These are phyloP conservation scores for Coffea eugenioides DNA, from an alignment of 257 asterid genomes.

Conservation along the genomic window DNA sequence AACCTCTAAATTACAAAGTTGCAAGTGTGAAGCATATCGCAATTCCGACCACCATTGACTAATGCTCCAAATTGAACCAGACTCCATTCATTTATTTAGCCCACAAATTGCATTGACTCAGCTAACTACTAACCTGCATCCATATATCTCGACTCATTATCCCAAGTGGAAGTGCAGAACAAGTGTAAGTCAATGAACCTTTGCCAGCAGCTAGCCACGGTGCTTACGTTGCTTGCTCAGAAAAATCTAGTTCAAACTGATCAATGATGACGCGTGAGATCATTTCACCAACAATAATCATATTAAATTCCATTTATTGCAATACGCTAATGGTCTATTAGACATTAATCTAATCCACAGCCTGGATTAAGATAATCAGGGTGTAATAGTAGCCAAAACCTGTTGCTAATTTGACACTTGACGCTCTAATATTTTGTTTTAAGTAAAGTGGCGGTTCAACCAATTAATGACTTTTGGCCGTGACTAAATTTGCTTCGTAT, in stretches of 20 bases:
- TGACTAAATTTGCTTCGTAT: not conserved
- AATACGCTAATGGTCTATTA: no score
- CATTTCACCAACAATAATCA: not conserved
- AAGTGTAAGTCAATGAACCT: constrained; percentile 2
- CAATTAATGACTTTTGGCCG: not conserved
- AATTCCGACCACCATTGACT: not conserved
- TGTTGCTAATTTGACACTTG: not conserved
- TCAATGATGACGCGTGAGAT: not conserved
- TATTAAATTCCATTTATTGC: not conserved
- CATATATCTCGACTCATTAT: not conserved
- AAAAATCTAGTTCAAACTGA: not conserved
- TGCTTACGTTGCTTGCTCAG: not conserved
- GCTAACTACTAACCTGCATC: constrained; percentile 5
- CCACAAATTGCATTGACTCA: constrained; percentile 22
- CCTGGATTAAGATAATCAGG: not conserved
- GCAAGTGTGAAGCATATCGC: constrained; percentile 3
- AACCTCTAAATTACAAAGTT: constrained; percentile 20
- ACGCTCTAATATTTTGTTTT: not conserved
- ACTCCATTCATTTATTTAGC: constrained; percentile 5
- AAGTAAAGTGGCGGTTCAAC: not conserved
- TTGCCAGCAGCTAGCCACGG: not conserved
- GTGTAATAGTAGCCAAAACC: not conserved
- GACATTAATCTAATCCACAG: not conserved
- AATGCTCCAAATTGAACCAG: not conserved
- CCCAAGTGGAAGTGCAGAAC: constrained; percentile 14